Evolutionary conservation across 148 eudicot species (phyloP), one percentile per base, ranked within the genome.

Genomic region (Nyssa sinensis): DNA sequence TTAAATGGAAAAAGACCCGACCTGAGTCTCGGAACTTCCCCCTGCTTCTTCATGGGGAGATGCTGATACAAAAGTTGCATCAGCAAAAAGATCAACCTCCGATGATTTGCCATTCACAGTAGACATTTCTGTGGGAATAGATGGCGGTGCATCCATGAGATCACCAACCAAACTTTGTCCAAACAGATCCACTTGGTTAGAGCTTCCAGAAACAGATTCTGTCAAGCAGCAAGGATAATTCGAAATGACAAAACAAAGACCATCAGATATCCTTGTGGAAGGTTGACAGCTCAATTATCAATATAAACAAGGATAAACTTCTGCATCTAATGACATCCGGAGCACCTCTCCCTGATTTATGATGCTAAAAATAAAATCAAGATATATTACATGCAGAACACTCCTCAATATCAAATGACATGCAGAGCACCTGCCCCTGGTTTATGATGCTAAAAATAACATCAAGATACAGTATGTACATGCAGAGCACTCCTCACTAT

Each of bases 31-130:
- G 76, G 90, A 76, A 61, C 49, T 80, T 57, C 67, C 86, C 72
- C 81, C 88, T 31, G 77, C 70, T 81, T 83, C 82, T 55, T 77
- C 79, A 63, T 84, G 67, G 31, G 95, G 78, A 31, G 84, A 75
- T 60, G 97, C 99, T 77, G 99, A 93, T 78, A 95, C 91, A 87
- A 89, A 95, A 88, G 77, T 79, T 59, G 98, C 97, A 89, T 93
- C 99, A 63, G 97, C 97, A 88, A 95, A 95, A 55, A 93, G 84
- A 89, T 95, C 99, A 71, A 82, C 96, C 69, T 85, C 93, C 75
- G 93, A 75, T 27, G 86, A 69, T 75, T 81, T 87, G 75, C 78
- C 83, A 75, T 74, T 71, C 29, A 66, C 76, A 55, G 70, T 66
- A 71, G 83, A 72, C 62, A 64, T 81, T 66, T 81, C 82, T 27